Percentiles rank a stretch among this genome's conserved stretches.
These are phyloP conservation scores for Phtheirospermum japonicum DNA, from an alignment of 257 asterid genomes.

Conservation along the genomic window DNA sequence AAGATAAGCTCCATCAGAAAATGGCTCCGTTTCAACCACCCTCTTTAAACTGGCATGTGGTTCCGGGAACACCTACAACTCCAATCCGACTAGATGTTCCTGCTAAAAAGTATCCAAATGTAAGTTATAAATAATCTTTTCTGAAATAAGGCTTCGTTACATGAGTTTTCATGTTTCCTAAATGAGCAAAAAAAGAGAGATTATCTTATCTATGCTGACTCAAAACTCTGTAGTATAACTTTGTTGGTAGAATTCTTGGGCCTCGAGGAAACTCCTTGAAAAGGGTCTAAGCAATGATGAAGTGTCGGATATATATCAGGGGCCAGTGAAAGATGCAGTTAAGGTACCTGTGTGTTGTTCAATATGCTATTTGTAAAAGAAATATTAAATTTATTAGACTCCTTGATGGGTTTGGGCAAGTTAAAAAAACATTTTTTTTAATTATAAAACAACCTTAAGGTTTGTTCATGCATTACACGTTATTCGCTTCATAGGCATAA, in stretches of 20 bases:
- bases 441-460: background rate
- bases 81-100: constrained; percentile 78
- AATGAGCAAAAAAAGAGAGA: background rate
- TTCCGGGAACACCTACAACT: constrained; percentile 48
- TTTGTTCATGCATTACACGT: too few relatives aligned
- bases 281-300: too few relatives aligned
- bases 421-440: background rate
- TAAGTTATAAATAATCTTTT: constrained; percentile 33
- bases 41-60: constrained; percentile 52
- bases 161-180: background rate
- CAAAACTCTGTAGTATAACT: constrained; percentile 31
- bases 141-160: background rate
- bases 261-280: too few relatives aligned
- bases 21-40: constrained; percentile 54
- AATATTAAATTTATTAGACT: too few relatives aligned
- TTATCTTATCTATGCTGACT: constrained; percentile 21
- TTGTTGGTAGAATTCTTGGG: too few relatives aligned
- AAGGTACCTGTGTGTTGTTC: constrained; percentile 42
- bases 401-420: too few relatives aligned
- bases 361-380: background rate
- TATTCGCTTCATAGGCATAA: too few relatives aligned
- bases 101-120: constrained; percentile 69
- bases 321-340: constrained; percentile 72
- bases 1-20: constrained; percentile 56
- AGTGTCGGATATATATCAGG: constrained; percentile 72